phyloP scores from a whole-genome alignment of 2,329 filamentous ascomycete genomes.

The Botrytis medusae region DNA sequence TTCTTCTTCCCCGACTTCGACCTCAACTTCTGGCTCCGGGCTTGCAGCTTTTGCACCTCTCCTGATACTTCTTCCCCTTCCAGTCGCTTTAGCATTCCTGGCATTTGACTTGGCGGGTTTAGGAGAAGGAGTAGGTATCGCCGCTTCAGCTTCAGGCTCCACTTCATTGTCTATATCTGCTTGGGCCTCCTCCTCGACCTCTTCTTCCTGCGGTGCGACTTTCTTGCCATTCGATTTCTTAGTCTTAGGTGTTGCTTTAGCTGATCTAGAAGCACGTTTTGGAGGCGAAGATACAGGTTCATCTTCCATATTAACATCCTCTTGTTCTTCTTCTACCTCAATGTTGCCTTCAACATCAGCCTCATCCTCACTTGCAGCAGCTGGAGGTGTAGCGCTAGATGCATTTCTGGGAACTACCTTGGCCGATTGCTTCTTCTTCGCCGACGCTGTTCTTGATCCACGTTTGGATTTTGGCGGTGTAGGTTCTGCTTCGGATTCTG shows the following conservation, averaged over 20 bases:
- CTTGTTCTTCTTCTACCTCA: slow-evolving; percentile 21
- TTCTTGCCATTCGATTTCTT: background rate
- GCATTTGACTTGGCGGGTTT: background rate
- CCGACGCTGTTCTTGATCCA: background rate
- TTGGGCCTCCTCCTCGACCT: slow-evolving; percentile 18
- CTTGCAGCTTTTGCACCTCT: background rate
- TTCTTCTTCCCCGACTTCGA: slow-evolving; percentile 28
- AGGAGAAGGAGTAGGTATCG: background rate
- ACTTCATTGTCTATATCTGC: slow-evolving; percentile 11
- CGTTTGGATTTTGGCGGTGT: slow-evolving; percentile 5
- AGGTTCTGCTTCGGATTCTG: background rate
- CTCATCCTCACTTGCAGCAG: slow-evolving; percentile 1
- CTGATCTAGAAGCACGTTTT: background rate
- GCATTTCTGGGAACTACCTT: background rate
- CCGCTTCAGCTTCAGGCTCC: background rate
- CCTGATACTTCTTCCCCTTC: background rate
- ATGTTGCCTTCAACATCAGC: slow-evolving; percentile 1
- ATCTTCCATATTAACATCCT: slow-evolving; percentile 18
- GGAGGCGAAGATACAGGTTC: background rate
- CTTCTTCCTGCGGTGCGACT: slow-evolving; percentile 6
- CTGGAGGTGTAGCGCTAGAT: background rate
- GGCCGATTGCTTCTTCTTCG: background rate
- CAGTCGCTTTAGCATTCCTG: slow-evolving; percentile 9
- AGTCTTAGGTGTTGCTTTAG: background rate
- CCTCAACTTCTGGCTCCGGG: slow-evolving; percentile 5